These are phyloP conservation scores for Malus asiatica DNA, from an alignment of 306 rosid species.

Conservation along the genomic window DNA sequence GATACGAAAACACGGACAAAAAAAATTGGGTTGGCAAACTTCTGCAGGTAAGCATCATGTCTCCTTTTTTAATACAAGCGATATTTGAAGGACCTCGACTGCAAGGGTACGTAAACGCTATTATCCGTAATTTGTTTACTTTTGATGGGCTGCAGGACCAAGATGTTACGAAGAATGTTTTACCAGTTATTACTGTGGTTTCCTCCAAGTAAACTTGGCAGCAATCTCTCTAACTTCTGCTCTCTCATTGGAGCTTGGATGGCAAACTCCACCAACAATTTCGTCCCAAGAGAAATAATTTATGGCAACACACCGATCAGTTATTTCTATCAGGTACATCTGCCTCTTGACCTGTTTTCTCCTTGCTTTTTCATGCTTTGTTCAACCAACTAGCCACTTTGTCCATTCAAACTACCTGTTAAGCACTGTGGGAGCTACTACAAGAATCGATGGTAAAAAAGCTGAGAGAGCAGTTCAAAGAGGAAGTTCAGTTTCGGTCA, in stretches of 20 bases:
- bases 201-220: constrained; percentile 44
- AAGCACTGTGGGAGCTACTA: constrained; percentile 42
- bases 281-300: constrained; percentile 37
- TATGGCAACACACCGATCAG: constrained; percentile 42
- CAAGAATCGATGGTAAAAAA: constrained; percentile 18
- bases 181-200: constrained; percentile 34
- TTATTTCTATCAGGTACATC: constrained; percentile 47
- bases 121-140: neutral
- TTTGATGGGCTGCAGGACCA: constrained; percentile 23
- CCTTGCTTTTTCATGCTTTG: constrained; percentile 55
- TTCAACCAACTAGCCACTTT: constrained; percentile 62
- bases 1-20: constrained; percentile 60
- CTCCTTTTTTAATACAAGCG: neutral
- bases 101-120: neutral
- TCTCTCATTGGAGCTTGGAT: constrained; percentile 72
- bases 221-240: constrained; percentile 51
- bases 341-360: constrained; percentile 51
- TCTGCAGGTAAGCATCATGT: constrained; percentile 37
- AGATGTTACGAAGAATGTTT: constrained; percentile 17
- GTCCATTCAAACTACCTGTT: constrained; percentile 60
- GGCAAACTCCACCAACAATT: constrained; percentile 6
- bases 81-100: neutral
- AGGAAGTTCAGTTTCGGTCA: constrained; percentile 62
- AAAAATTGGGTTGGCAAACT: constrained; percentile 56
- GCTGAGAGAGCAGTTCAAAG: constrained; percentile 46